A percentile compares a stretch with the other conserved stretches of the same genome.
Evolutionary conservation across 768 basidiomycete species (phyloP).

Genomic region (Mycena olivaceomarginata): DNA sequence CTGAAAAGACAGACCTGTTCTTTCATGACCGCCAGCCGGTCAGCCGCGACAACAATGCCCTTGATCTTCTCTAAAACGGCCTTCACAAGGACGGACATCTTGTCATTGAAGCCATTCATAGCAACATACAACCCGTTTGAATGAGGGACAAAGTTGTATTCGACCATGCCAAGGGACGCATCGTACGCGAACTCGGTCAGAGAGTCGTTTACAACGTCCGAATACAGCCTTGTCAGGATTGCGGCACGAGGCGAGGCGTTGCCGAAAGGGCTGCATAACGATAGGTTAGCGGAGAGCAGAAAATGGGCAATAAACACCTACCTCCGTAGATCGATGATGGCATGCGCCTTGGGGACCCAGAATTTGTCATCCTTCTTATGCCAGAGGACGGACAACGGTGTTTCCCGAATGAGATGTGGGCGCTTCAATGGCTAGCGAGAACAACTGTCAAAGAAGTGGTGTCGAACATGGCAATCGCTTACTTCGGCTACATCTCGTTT

Average conservation of each 20-base stretch:
- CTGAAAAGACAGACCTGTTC: constrained; percentile 77
- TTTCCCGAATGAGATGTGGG: constrained; percentile 86
- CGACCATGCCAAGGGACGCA: constrained; percentile 93
- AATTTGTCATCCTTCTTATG: constrained; percentile 98
- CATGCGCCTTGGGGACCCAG: constrained; percentile 94
- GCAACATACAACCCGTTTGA: constrained; percentile 80
- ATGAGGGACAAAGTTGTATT: constrained; percentile 79
- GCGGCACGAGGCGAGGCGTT: constrained; percentile 80
- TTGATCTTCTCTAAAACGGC: constrained; percentile 84
- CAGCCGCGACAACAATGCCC: constrained; percentile 76
- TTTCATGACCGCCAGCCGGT: constrained; percentile 87
- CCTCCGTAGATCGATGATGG: constrained; percentile 87
- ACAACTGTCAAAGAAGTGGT: constrained; percentile 24
- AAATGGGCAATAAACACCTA: constrained; percentile 52
- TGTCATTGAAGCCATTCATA: constrained; percentile 94
- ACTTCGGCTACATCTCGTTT: constrained; percentile 83
- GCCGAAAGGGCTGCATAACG: constrained; percentile 68
- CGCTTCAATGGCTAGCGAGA: constrained; percentile 78
- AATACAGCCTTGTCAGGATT: constrained; percentile 88
- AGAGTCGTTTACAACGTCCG: constrained; percentile 91
- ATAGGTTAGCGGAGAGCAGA: constrained; percentile 17
- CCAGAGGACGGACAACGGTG: constrained; percentile 86
- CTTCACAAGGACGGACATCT: constrained; percentile 83
- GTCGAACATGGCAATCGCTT: constrained; percentile 36
- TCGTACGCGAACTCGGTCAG: constrained; percentile 95